phyloP scores from a whole-genome alignment of 225 moss, liverwort and hornwort species.

The Anthoceros angustus region DNA sequence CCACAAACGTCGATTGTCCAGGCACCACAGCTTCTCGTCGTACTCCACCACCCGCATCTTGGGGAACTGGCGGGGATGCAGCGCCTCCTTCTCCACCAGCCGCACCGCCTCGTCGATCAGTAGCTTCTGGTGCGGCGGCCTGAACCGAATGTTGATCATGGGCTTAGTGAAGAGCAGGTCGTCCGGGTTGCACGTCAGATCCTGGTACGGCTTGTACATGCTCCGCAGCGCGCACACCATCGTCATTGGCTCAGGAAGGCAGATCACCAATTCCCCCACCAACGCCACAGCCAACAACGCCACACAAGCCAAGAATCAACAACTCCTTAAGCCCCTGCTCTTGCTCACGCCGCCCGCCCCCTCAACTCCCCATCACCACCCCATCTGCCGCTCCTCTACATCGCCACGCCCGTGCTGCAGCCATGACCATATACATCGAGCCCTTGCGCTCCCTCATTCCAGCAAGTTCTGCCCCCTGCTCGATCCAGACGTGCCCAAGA shows the following conservation, averaged over 20 bases:
- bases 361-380: too few relatives aligned
- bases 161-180: slow-evolving; percentile 4
- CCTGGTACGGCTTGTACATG: slow-evolving; percentile 5
- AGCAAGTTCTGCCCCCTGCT: too few relatives aligned
- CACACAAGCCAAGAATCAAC: too few relatives aligned
- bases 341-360: too few relatives aligned
- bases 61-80: background rate
- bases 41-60: slow-evolving; percentile 2
- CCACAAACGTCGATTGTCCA: slow-evolving; percentile 1
- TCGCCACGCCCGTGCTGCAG: too few relatives aligned
- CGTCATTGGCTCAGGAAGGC: background rate
- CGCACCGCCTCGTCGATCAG: background rate
- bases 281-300: too few relatives aligned
- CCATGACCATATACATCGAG: too few relatives aligned
- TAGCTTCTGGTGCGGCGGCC: slow-evolving; percentile 3
- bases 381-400: too few relatives aligned
- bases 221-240: slow-evolving; percentile 1
- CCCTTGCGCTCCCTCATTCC: too few relatives aligned
- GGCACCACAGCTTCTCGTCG: slow-evolving; percentile 3
- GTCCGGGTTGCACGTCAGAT: slow-evolving; percentile 1
- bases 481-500: too few relatives aligned
- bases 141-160: slow-evolving; percentile 3
- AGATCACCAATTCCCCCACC: too few relatives aligned
- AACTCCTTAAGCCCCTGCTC: too few relatives aligned
- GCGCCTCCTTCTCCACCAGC: background rate